Evolutionary conservation across 441 rosid species (phyloP), one percentile per base, ranked within the genome.

Genomic region (Populus hybrid): DNA sequence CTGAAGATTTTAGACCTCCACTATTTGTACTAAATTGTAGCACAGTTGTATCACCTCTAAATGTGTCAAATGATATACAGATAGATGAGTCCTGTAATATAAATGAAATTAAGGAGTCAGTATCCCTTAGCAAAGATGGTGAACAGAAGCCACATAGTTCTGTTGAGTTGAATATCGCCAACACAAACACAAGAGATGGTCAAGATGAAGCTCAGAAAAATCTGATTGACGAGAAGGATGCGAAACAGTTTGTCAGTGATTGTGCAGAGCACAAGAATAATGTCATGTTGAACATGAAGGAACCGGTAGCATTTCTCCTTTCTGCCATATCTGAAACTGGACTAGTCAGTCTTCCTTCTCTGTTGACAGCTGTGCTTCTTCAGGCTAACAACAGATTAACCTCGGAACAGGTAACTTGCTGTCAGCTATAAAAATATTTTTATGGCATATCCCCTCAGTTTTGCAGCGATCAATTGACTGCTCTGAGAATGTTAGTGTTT

Each of bases 321-420:
- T 89, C 91, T n/a, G 85, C 92, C 70, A 86, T 92, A 83, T 88
- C 90, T 32, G 94, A 92, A 87, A 92, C 97, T 12, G 97, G 97
- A 73, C 78, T 92, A 63, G 91, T 92, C 78, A 87, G 97, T 82
- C 94, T 92, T 81, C 94, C 97, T 79, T 92, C 97, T 64, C 80
- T 92, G 78, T 81, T 92, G 84, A 92, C 97, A 68, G 84, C 94
- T 54, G 94, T 92, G 81, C 88, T 92, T 26, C 83, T 90, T 75
- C 97, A 92, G 83, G 93, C 97, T 32, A 92, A 89, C 87, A 90
- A 88, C 81, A 85, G 85, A 79, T 80, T 85, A 79, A 85, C 92
- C 54, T 83, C 89, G 73, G 94, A 90, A 65, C 94, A 86, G 97
- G 97, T 90, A 83, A 73, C 38, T 78, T 83, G 18, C 46, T 35